These are phyloP conservation scores for Bathelium albidoporum DNA, from an alignment of 495 filamentous ascomycete species.

Conservation along the genomic window DNA sequence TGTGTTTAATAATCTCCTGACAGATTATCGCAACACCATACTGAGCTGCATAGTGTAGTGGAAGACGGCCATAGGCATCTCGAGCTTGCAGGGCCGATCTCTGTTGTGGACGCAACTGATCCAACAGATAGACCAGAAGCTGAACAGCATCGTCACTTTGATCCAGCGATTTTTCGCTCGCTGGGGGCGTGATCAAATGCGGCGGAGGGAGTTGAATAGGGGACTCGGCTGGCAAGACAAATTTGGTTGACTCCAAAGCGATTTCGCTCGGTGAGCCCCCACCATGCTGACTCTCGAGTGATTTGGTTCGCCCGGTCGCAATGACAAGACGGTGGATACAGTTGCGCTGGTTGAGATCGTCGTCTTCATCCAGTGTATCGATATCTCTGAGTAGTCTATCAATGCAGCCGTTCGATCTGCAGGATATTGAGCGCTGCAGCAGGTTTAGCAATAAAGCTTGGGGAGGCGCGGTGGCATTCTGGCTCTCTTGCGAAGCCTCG, in stretches of 20 bases:
- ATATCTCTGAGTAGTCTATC: slow-evolving; percentile 55
- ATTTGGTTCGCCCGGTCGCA: slow-evolving; percentile 70
- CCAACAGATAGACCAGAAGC: slow-evolving; percentile 63
- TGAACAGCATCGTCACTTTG: slow-evolving; percentile 64
- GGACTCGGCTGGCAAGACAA: slow-evolving; percentile 65
- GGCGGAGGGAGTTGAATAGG: slow-evolving; percentile 52
- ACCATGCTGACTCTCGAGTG: slow-evolving; percentile 34
- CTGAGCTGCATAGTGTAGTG: slow-evolving; percentile 91
- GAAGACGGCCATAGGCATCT: slow-evolving; percentile 74
- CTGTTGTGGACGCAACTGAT: slow-evolving; percentile 58
- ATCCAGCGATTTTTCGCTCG: slow-evolving; percentile 44
- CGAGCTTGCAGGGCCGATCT: slow-evolving; percentile 53
- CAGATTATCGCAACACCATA: slow-evolving; percentile 85
- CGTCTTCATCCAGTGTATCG: slow-evolving; percentile 64
- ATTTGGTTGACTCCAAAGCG: slow-evolving; percentile 47
- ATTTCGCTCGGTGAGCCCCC: slow-evolving; percentile 36
- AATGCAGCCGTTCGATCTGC: slow-evolving; percentile 57
- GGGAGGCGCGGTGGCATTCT: slow-evolving; percentile 38
- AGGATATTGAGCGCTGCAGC: slow-evolving; percentile 72
- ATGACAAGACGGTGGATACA: slow-evolving; percentile 88
- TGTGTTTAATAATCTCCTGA: slow-evolving; percentile 72
- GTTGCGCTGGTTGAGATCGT: slow-evolving; percentile 89
- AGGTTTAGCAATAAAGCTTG: slow-evolving; percentile 64
- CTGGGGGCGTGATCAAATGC: slow-evolving; percentile 34
- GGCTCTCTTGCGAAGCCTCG: background rate